These are phyloP conservation scores for Trichoderma lentiforme DNA, from an alignment of 2,329 filamentous ascomycete genomes.

Conservation along the genomic window DNA sequence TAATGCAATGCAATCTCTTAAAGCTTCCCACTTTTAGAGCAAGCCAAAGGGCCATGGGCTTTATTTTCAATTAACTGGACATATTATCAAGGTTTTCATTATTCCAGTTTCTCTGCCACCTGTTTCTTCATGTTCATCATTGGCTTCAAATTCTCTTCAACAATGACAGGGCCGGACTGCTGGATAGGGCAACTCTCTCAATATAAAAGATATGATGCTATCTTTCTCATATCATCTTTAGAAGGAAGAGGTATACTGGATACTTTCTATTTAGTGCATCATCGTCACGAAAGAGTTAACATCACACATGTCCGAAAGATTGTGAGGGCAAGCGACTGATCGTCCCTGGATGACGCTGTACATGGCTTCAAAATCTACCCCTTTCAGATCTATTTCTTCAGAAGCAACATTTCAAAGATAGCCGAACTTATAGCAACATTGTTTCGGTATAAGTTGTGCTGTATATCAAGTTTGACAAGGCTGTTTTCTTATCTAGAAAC, in stretches of 20 bases:
- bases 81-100: background rate
- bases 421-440: background rate
- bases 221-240: background rate
- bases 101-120: background rate
- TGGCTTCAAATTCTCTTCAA: background rate
- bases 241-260: too few relatives aligned
- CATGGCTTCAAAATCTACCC: too few relatives aligned
- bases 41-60: background rate
- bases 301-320: too few relatives aligned
- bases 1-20: background rate
- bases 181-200: too few relatives aligned
- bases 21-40: background rate
- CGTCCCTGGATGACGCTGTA: too few relatives aligned
- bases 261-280: too few relatives aligned
- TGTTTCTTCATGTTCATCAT: background rate
- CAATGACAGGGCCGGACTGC: background rate
- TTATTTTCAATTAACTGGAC: background rate
- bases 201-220: background rate
- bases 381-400: background rate
- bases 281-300: too few relatives aligned
- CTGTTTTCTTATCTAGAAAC: background rate
- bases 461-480: background rate
- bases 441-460: background rate
- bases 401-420: background rate
- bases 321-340: too few relatives aligned